Percentiles rank a stretch among this genome's conserved stretches.
Conservation (phyloP, 768 basidiomycete genomes). For the Collybia nuda region DNA sequence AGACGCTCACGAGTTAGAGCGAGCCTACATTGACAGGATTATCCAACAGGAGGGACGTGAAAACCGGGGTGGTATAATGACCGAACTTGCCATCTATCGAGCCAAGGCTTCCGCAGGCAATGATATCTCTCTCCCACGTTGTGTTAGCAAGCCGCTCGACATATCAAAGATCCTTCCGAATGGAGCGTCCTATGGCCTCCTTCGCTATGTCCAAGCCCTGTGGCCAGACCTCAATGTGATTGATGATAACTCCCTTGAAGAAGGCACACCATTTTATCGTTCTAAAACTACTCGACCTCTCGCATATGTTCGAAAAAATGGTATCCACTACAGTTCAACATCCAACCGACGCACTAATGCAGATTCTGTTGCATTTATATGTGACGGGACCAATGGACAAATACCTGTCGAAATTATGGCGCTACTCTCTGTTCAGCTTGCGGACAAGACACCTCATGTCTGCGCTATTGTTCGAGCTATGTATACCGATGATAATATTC, state of each 20-base stretch:
- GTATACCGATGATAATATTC: not conserved
- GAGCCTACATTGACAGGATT: constrained; percentile 8
- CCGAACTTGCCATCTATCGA: constrained; percentile 17
- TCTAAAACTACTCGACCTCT: not conserved
- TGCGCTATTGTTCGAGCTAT: not conserved
- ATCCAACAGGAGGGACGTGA: constrained; percentile 11
- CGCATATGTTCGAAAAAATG: constrained; percentile 3
- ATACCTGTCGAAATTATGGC: not conserved
- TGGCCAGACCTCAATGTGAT: not conserved
- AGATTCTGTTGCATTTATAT: not conserved
- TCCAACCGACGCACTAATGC: not conserved
- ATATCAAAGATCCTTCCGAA: constrained; percentile 1
- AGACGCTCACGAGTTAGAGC: constrained; percentile 6
- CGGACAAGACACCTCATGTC: not conserved
- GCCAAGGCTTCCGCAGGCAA: constrained; percentile 12
- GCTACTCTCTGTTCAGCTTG: not conserved
- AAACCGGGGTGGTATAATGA: constrained; percentile 18
- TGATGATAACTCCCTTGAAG: not conserved
- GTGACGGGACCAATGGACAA: not conserved
- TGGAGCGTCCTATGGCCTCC: not conserved
- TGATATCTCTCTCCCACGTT: constrained; percentile 3
- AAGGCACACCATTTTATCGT: not conserved
- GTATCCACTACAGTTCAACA: not conserved
- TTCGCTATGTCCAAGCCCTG: not conserved
- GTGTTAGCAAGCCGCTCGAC: not conserved